Base-by-base conservation (phyloP, 768 basidiomycete species). In the Filobasidium floriforme region DNA sequence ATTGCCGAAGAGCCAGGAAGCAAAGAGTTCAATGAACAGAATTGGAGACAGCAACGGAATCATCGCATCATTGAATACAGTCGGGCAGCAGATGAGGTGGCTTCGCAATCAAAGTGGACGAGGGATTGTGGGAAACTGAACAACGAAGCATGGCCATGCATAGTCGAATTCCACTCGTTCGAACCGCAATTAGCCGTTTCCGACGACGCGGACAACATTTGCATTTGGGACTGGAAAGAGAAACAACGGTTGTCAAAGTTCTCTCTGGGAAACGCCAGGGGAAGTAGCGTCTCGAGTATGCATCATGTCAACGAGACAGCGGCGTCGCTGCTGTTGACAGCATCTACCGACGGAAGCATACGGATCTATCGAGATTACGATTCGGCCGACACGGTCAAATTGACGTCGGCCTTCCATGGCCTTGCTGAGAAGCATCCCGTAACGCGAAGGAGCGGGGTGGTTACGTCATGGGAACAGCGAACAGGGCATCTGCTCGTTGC, bases 1-100 rank as follows among this genome's bases (percentile, higher is more conserved):
- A 94, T 98, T 75, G 87, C 87, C 1, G 93, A 98, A 75, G 96
- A 99, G 76, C 92, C 94, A 26, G 96, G 96, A 1, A 93, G 90
- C 70, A 81, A 89, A 40, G 86, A 88, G 70, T 98, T 93, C 73
- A 98, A 96, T 73, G 89, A 94, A 73, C 93, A 96, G 73, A 85
- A 92, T 0, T 98, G 93, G 93, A 83, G 93, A 69, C 88, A 93
- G 71, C 84, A 88, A 69, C 86, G 92, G 61, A 96, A 96, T 73
- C 92, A 97, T 70, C 82, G 85, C 65, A 84, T 92, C 59, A 81
- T 86, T 22, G 77, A 82, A 40, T 86, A 88, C 72, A 91, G 89
- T 4, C 80, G 83, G 63, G 79, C 83, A 15, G 88, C 92, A 72
- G 85, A 87, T 37, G 81, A 84, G n/a, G 77, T 83, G 57, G 90